Evolutionary conservation across 2,329 filamentous ascomycete species (phyloP).

Genomic region (Diaporthe batatas): DNA sequence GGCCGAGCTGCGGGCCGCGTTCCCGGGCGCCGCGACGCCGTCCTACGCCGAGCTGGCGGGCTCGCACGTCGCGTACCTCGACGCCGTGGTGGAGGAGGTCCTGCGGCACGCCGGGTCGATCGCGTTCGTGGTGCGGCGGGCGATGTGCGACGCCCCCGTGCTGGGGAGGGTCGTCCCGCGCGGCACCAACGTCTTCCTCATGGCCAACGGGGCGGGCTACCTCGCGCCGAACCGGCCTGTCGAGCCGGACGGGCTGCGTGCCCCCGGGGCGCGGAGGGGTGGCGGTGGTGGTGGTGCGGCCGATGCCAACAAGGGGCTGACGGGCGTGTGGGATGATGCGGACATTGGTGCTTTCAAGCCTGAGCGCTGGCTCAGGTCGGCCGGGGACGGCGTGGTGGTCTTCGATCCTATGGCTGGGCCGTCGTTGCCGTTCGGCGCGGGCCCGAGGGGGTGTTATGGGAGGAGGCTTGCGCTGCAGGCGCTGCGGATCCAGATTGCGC

Average conservation of each 20-base stretch:
- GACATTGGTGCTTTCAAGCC: slow-evolving; percentile 52
- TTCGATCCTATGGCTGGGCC: slow-evolving; percentile 54
- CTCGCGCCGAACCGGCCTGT: slow-evolving; percentile 48
- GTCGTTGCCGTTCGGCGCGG: slow-evolving; percentile 53
- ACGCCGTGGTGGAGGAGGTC: slow-evolving; percentile 55
- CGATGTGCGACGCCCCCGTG: slow-evolving; percentile 51
- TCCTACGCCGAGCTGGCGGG: slow-evolving; percentile 49
- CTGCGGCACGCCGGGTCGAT: slow-evolving; percentile 51
- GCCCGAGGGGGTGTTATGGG: slow-evolving; percentile 56
- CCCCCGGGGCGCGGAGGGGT: slow-evolving; percentile 43
- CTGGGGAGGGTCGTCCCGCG: slow-evolving; percentile 52
- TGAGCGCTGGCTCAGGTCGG: slow-evolving; percentile 54
- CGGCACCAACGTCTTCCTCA: slow-evolving; percentile 57
- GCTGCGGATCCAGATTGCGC: slow-evolving; percentile 49
- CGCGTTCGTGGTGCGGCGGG: slow-evolving; percentile 49
- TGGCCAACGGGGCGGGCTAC: slow-evolving; percentile 54
- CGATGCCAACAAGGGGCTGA: slow-evolving; percentile 45
- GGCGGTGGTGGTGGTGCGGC: neutral
- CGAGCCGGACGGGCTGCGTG: slow-evolving; percentile 47
- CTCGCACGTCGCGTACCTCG: slow-evolving; percentile 52
- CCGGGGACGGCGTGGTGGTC: slow-evolving; percentile 28
- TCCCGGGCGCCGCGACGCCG: slow-evolving; percentile 48
- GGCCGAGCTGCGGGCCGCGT: slow-evolving; percentile 45
- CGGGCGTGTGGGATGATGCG: slow-evolving; percentile 49
- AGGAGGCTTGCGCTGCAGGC: slow-evolving; percentile 54